Base-by-base conservation (phyloP, 108 stramenopile genomes). In the Poteriospumella lacustris region DNA sequence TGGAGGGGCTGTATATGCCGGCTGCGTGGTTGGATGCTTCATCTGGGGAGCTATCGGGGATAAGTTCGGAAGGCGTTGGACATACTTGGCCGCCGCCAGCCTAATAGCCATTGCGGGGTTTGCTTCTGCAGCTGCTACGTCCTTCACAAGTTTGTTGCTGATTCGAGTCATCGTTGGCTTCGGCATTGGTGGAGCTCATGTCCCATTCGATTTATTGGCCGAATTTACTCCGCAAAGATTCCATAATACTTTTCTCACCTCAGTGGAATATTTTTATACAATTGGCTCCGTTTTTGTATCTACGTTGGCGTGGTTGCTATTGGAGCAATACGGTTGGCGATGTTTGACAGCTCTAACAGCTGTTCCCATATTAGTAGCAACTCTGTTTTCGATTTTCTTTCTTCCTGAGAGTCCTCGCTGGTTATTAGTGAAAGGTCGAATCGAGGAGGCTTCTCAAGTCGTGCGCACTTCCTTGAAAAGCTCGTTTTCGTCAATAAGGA, bases 251-350 rank as follows among this genome's bases (percentile, higher is more conserved):
- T 82, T 76, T 43, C 72, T 90, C 33, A 58, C 88, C 1, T 52
- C 62, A n/a, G 88, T 92, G 42, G 90, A 93, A 68, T 93, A 89
- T 59, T 93, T 91, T 69, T 93, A 90, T 90, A 90, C 90, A 1
- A 68, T 88, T 29, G 92, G 92, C 28, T 83, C 83, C 43, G 56
- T 93, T 58, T 85, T 84, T 70, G 89, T 91, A 0, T 87, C 90
- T 2, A 72, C 79, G 3, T 59, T 88, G 56, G 92, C 92, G 0
- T 87, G 89, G 62, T 78, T 82, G 36, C 87, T 89, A 0, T 9
- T 75, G 59, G 24, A 67, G 38, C 1, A 2, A 75, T 26, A 42
- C 12, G 56, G 5, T 9, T 93, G 92, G 92, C 68, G 89, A 40
- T 43, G 83, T 15, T 90, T 93, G 84, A 90, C 90, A 0, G 67